Evolutionary conservation across 2,329 filamentous ascomycete species (phyloP).

Genomic region (Botrytis deweyae): DNA sequence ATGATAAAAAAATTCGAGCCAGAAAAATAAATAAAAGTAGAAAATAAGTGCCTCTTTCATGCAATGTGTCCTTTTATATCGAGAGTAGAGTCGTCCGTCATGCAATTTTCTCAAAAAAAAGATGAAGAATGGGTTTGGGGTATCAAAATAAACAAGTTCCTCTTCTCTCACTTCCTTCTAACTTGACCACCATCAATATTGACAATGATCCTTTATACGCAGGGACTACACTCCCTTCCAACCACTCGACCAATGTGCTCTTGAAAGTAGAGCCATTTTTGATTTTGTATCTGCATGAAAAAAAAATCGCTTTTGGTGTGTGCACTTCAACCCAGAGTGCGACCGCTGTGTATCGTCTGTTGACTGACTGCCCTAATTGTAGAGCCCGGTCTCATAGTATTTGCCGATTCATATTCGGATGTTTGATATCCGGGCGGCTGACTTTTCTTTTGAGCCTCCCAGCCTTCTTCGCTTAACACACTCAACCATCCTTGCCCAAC

Average conservation of each 20-base stretch:
- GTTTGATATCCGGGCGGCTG: conserved; percentile 31
- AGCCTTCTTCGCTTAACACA: conserved; percentile 75
- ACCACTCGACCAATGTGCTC: neutral
- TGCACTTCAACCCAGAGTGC: conserved; percentile 37
- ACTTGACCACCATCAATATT: neutral
- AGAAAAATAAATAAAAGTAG: conserved; percentile 14
- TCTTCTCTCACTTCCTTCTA: conserved; percentile 1
- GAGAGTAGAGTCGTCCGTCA: conserved; percentile 18
- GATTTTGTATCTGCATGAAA: neutral
- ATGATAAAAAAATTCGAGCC: conserved; percentile 9
- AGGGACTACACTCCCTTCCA: neutral
- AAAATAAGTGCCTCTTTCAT: conserved; percentile 13
- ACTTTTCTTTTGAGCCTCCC: conserved; percentile 46
- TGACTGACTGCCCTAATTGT: conserved; percentile 38
- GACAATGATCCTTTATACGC: neutral
- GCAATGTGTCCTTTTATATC: conserved; percentile 5
- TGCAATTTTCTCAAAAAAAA: conserved; percentile 18
- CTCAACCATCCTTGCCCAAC: conserved; percentile 86
- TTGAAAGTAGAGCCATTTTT: neutral
- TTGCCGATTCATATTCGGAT: conserved; percentile 36
- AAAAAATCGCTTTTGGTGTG: neutral
- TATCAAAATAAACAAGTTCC: conserved; percentile 23
- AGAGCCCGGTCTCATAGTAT: conserved; percentile 35
- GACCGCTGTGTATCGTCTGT: conserved; percentile 40
- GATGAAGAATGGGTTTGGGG: conserved; percentile 14